These are phyloP conservation scores for Penstemon eatonii DNA, from an alignment of 257 asterid genomes.

Conservation along the genomic window DNA sequence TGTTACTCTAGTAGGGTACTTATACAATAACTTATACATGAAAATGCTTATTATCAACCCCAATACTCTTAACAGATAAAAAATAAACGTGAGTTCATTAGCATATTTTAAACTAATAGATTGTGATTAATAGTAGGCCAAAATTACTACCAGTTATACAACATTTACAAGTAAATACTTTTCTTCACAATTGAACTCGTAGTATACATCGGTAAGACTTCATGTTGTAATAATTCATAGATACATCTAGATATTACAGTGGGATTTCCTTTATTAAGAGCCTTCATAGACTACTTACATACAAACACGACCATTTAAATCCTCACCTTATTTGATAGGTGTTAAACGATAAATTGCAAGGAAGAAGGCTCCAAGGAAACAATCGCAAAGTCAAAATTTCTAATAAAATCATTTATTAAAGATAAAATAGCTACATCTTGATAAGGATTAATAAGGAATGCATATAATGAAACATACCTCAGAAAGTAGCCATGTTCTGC, in stretches of 20 bases:
- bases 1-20: too few relatives aligned
- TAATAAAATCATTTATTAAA: not conserved
- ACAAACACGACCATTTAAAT: not conserved
- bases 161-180: too few relatives aligned
- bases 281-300: not conserved
- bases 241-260: not conserved
- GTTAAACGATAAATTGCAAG: not conserved
- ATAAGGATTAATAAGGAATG: slow-evolving; percentile 13
- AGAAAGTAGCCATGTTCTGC: slow-evolving; percentile 93
- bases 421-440: not conserved
- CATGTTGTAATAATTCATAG: not conserved
- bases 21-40: too few relatives aligned
- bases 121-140: too few relatives aligned
- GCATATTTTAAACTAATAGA: too few relatives aligned
- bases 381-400: not conserved
- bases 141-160: too few relatives aligned
- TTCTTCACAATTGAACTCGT: too few relatives aligned
- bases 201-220: slow-evolving; percentile 3
- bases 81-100: too few relatives aligned
- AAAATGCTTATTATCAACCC: too few relatives aligned
- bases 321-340: not conserved
- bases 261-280: slow-evolving; percentile 2
- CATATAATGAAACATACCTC: slow-evolving; percentile 48
- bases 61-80: too few relatives aligned
- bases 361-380: not conserved